Conservation (phyloP, 495 filamentous ascomycete genomes). For the Penicillium crystallinum region DNA sequence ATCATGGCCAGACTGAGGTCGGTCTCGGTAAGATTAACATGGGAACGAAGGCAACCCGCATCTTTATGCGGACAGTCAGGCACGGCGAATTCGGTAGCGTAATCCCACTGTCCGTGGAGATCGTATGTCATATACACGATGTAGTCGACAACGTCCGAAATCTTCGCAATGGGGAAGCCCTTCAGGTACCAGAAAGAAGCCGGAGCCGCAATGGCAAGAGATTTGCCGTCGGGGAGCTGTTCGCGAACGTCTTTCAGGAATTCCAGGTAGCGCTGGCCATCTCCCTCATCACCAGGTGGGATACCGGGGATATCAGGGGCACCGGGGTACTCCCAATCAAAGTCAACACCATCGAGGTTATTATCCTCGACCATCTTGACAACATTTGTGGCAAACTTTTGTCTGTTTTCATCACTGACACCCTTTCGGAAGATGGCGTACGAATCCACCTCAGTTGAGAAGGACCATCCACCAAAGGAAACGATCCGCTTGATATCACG, state of each 20-base stretch:
- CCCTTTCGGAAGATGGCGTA: constrained; percentile 36
- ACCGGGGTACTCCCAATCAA: constrained; percentile 41
- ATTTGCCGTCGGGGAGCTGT: neutral
- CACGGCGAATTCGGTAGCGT: constrained; percentile 13
- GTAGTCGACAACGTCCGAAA: constrained; percentile 23
- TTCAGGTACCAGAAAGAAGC: constrained; percentile 32
- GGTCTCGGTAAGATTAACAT: constrained; percentile 11
- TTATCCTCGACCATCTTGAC: constrained; percentile 27
- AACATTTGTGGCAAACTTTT: constrained; percentile 32
- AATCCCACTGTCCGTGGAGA: constrained; percentile 34
- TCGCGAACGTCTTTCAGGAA: constrained; percentile 17
- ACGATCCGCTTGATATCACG: constrained; percentile 31
- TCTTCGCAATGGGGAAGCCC: constrained; percentile 22
- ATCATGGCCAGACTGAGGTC: constrained; percentile 25
- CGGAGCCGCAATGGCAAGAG: constrained; percentile 17
- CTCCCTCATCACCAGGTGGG: constrained; percentile 25
- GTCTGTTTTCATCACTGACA: constrained; percentile 29
- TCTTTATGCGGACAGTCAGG: constrained; percentile 29
- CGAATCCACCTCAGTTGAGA: constrained; percentile 30
- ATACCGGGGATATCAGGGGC: constrained; percentile 37
- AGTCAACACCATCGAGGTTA: constrained; percentile 35
- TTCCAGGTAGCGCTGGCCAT: constrained; percentile 19
- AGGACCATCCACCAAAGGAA: constrained; percentile 47
- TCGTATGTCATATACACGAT: constrained; percentile 38
- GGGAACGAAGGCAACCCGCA: constrained; percentile 36